These are phyloP conservation scores for Rickenella mellea DNA, from an alignment of 768 basidiomycete species.

Conservation along the genomic window DNA sequence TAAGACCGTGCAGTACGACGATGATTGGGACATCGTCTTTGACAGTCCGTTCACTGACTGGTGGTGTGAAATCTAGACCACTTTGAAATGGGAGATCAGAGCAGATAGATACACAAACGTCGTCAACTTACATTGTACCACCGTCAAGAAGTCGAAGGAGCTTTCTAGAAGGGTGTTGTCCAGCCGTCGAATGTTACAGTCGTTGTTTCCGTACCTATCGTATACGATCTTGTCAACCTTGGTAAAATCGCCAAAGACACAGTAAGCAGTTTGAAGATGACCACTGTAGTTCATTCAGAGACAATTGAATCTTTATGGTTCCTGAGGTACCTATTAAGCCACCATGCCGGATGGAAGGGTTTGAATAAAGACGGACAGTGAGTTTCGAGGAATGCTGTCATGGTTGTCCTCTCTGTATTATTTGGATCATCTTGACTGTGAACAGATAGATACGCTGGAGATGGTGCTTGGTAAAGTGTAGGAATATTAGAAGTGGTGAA, in stretches of 20 bases:
- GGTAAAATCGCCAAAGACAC: conserved; percentile 10
- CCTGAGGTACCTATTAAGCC: conserved; percentile 2
- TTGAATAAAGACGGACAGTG: conserved; percentile 12
- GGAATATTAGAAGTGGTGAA: too few species aligned
- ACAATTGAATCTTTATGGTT: neutral
- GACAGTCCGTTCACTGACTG: conserved; percentile 14
- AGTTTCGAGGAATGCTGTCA: conserved; percentile 9
- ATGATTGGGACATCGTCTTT: conserved; percentile 33
- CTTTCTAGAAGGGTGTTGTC: conserved; percentile 1
- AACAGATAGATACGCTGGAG: too few species aligned
- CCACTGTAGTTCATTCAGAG: conserved; percentile 3
- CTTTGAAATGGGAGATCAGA: neutral
- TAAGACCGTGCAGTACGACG: conserved; percentile 33
- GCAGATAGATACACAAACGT: neutral
- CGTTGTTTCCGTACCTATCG: conserved; percentile 5
- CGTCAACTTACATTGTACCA: conserved; percentile 7
- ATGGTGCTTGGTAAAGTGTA: too few species aligned
- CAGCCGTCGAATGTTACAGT: neutral
- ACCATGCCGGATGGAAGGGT: conserved; percentile 7
- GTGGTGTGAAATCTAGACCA: conserved; percentile 7
- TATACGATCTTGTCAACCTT: conserved; percentile 8
- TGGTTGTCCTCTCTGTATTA: too few species aligned
- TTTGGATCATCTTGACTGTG: too few species aligned
- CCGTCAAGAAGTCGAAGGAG: conserved; percentile 9
- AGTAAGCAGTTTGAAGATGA: conserved; percentile 11